Evolutionary conservation across 345 rosid genomes (phyloP).

Genomic region (Aquilaria yunnanensis): DNA sequence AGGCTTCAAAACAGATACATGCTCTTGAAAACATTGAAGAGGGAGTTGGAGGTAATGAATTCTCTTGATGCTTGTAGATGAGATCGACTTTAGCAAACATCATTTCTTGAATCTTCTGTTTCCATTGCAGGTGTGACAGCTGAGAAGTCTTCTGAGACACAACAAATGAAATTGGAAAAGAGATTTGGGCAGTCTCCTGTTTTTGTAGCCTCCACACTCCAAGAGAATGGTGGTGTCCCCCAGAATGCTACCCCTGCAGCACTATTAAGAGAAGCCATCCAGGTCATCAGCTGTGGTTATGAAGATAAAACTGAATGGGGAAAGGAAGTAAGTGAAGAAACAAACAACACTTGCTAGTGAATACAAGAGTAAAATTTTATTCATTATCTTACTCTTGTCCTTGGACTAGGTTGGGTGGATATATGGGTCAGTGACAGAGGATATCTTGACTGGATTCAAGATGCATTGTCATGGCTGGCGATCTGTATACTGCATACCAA

Average conservation of each 20-base stretch:
- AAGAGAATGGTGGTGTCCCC: constrained; percentile 82
- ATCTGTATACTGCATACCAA: constrained; percentile 95
- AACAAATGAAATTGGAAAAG: constrained; percentile 74
- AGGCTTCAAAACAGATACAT: constrained; percentile 84
- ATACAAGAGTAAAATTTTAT: constrained; percentile 2
- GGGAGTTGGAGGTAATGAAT: constrained; percentile 49
- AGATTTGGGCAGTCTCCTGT: constrained; percentile 96
- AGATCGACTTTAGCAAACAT: background rate
- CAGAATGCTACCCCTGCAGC: constrained; percentile 63
- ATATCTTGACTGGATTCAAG: constrained; percentile 91
- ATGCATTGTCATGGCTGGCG: constrained; percentile 99
- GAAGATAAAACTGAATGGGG: constrained; percentile 99
- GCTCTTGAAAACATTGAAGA: constrained; percentile 84
- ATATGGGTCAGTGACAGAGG: constrained; percentile 94
- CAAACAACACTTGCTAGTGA: background rate
- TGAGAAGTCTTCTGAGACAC: constrained; percentile 46
- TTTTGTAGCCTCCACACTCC: constrained; percentile 62
- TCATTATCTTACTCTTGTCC: constrained; percentile 1
- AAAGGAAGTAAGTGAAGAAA: constrained; percentile 63
- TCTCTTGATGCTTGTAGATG: background rate
- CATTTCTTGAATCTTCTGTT: constrained; percentile 4
- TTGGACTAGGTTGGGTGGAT: constrained; percentile 84
- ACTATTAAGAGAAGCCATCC: constrained; percentile 85
- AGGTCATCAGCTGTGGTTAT: constrained; percentile 96
- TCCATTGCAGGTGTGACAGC: constrained; percentile 31